Conservation (phyloP, 1,139 yeast genomes). For the Tardiomyces depauwii region DNA sequence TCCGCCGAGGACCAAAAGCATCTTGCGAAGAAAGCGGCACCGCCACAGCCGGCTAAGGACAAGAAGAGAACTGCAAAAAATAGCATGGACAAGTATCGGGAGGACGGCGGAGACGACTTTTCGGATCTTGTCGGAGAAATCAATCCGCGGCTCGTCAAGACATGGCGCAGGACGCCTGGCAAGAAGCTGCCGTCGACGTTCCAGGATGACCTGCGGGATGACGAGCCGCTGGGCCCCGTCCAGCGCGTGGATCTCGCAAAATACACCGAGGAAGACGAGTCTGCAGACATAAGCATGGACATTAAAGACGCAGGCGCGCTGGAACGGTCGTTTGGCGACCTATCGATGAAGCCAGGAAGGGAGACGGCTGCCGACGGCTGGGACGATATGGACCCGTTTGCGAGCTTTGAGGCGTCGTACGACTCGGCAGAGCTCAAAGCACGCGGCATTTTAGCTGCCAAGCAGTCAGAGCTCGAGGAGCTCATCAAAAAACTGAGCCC, state of each 20-base stretch:
- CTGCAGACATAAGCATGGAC: not conserved
- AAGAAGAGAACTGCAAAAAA: not conserved
- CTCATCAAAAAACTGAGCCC: not conserved
- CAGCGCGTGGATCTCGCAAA: not conserved
- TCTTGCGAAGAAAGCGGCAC: too few species aligned
- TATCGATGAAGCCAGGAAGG: conserved; percentile 1
- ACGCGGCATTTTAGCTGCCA: conserved; percentile 15
- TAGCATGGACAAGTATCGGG: conserved; percentile 1
- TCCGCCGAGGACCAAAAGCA: too few species aligned
- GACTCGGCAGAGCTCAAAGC: conserved; percentile 13
- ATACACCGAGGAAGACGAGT: not conserved
- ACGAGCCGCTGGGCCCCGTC: not conserved
- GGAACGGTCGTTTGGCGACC: not conserved
- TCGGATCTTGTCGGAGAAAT: conserved; percentile 20
- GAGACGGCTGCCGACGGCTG: not conserved
- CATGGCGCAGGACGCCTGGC: not conserved
- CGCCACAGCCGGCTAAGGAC: too few species aligned
- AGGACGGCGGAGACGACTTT: conserved; percentile 16
- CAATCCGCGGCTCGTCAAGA: conserved; percentile 3
- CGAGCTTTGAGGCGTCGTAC: conserved; percentile 13
- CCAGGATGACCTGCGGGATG: not conserved
- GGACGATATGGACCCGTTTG: conserved; percentile 20
- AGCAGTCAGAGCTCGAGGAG: not conserved
- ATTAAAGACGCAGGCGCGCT: not conserved
- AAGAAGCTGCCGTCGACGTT: not conserved